Percentiles rank a stretch among this genome's conserved stretches.
Evolutionary conservation across 2,329 filamentous ascomycete genomes (phyloP).

Genomic region (Calonectria pauciramosa): DNA sequence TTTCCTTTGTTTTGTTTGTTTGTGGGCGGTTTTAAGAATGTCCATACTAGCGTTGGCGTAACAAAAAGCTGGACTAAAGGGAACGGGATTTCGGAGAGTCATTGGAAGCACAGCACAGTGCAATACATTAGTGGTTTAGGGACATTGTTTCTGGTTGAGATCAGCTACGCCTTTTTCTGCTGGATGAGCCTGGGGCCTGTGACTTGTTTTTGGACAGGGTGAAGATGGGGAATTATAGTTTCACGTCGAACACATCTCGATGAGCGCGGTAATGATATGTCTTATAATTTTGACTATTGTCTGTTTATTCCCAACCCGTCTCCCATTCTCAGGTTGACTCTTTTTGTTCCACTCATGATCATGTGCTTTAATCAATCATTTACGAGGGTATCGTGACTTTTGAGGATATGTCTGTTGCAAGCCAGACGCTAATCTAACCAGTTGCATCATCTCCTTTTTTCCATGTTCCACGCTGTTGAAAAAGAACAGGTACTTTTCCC

Average conservation of each 20-base stretch:
- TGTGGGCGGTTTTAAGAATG: constrained; percentile 40
- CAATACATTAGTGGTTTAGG: constrained; percentile 14
- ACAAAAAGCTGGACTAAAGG: constrained; percentile 42
- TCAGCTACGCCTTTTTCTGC: not conserved
- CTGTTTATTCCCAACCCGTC: not conserved
- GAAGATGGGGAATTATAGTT: not conserved
- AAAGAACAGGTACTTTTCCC: not conserved
- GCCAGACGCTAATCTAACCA: not conserved
- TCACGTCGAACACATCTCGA: constrained; percentile 31
- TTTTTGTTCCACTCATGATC: not conserved
- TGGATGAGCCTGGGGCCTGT: not conserved
- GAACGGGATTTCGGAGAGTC: constrained; percentile 21
- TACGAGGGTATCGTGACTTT: constrained; percentile 17
- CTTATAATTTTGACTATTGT: constrained; percentile 21
- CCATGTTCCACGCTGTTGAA: not conserved
- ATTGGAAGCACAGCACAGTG: constrained; percentile 29
- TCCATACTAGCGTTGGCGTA: constrained; percentile 49
- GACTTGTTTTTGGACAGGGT: not conserved
- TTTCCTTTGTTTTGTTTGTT: constrained; percentile 32
- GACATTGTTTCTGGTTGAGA: constrained; percentile 2
- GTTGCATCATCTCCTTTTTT: not conserved
- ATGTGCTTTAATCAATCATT: not conserved
- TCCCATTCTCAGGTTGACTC: not conserved
- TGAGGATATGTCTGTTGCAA: not conserved
- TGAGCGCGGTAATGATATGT: constrained; percentile 40